Evolutionary conservation across 495 filamentous ascomycete species (phyloP), one percentile per base, ranked within the genome.

Genomic region (Xylaria grammica): DNA sequence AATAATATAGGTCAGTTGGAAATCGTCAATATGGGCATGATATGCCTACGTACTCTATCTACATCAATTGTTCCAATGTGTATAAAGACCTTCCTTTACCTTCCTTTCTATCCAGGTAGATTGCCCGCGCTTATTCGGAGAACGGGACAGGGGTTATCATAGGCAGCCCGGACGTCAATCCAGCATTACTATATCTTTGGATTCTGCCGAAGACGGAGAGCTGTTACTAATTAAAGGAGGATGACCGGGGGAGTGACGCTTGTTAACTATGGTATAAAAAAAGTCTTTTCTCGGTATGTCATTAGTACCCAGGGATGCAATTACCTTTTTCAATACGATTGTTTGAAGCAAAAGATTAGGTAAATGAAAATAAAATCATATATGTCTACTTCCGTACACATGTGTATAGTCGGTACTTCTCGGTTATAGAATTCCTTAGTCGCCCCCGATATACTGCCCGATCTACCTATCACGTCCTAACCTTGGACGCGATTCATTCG

Each of bases 181-280:
- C n/a, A n/a, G n/a, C n/a, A n/a, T 22, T 30, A 45, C 4, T 24
- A 17, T 50, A n/a, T 26, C n/a, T 8, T 5, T 4, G 29, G 13
- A 0, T 30, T 34, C 22, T 50, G 58, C 58, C 58, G 58, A 61
- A 36, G 58, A 32, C 58, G 58, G 58, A 61, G 32, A 51, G 27
- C 55, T 4, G n/a, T 48, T 48, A 27, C 10, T 45, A 59, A 59
- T 22, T n/a, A 11, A 57, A 45, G 19, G 19, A 57, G 24, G 38
- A 45, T 7, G 29, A 59, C 29, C 42, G 42, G 42, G n/a, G 22
- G n/a, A 17, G n/a, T 34, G 22, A 27, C n/a, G 19, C 38, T 10
- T 11, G 32, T 40, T 7, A 29, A 36, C 5, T 36, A 36, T 6
- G 34, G 2, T 10, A 38, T 50, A 17, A 17, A 49, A 51, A 38